Evolutionary conservation across 2,329 filamentous ascomycete genomes (phyloP), one percentile per base, ranked within the genome.

Genomic region (Fusarium verrucosum): DNA sequence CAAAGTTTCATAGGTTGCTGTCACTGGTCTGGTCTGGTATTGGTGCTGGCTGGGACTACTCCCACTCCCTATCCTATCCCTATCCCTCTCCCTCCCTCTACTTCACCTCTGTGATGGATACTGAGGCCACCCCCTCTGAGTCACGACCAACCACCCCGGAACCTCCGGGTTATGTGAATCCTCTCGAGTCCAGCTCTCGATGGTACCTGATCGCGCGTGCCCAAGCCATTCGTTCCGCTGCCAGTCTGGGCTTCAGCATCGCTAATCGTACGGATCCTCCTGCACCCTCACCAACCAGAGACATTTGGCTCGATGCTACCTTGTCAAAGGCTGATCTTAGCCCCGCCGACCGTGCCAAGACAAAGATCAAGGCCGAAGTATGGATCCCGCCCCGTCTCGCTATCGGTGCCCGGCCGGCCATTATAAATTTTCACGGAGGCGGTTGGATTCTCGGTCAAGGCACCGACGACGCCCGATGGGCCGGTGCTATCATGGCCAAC

Each of bases 381-480:
- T 79, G 79, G 78, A 74, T 74, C 20, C 76, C 79, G 35, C 75
- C 76, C 35, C 73, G 73, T 41, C 69, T 71, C 20, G 70, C 70
- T 17, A 58, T 73, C 52, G 74, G 74, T 16, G 72, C 74, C 25
- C 81, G 80, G 61, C 82, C 87, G 0, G 84, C 84, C 17, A 80
- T 90, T 25, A 80, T 90, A 66, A 88, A 89, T 72, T 88, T 88
- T 69, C 88, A 91, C 69, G 88, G 88, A 23, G 88, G 88, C 20
- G 88, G 88, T 7, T 90, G 89, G 76, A 85, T 87, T 8, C 75
- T 89, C 28, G 88, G 88, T 13, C 81, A 81, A 42, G 86, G 83
- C 5, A 87, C 85, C 5, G 85, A 90, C 71, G 88, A 90, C 70
- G 83, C 85, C 14, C 81, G 86, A 37, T 89, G 87, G 80, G 85